A percentile compares a stretch with the other conserved stretches of the same genome.
Conservation (phyloP, 768 basidiomycete genomes). For the Suillus discolor region DNA sequence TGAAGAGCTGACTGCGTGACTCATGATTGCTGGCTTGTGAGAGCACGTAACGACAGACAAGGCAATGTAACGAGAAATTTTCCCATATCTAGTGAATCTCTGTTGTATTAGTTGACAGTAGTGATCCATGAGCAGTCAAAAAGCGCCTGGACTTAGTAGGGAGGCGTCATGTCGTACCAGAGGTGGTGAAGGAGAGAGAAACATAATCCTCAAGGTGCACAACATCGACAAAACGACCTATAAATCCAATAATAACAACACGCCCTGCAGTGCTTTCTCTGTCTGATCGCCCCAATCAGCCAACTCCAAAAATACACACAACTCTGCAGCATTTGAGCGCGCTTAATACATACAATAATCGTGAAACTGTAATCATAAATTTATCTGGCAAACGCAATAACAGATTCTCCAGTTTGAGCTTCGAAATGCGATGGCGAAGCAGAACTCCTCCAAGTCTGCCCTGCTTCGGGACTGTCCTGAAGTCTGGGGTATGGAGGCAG, state of each 20-base stretch:
- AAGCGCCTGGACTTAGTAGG: neutral
- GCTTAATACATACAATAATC: neutral
- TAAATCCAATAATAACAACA: neutral
- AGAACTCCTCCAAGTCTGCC: neutral
- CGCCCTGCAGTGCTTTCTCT: neutral
- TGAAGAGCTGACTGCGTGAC: too few relatives aligned
- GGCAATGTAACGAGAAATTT: too few relatives aligned
- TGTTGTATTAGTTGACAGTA: neutral
- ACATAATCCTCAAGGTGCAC: neutral
- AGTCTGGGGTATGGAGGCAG: conserved; percentile 11
- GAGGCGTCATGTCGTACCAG: neutral
- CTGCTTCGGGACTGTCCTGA: neutral
- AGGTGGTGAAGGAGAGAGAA: neutral
- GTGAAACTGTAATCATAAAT: neutral
- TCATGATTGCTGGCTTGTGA: too few relatives aligned
- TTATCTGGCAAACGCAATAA: neutral
- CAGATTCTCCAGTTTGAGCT: neutral
- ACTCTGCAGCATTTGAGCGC: neutral
- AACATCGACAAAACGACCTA: neutral
- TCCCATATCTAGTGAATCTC: neutral
- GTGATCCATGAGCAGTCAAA: neutral
- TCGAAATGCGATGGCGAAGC: neutral
- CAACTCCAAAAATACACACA: neutral
- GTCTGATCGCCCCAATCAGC: neutral
- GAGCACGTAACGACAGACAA: too few relatives aligned